These are phyloP conservation scores for Amanita rubescens DNA, from an alignment of 768 basidiomycete genomes.

Conservation along the genomic window DNA sequence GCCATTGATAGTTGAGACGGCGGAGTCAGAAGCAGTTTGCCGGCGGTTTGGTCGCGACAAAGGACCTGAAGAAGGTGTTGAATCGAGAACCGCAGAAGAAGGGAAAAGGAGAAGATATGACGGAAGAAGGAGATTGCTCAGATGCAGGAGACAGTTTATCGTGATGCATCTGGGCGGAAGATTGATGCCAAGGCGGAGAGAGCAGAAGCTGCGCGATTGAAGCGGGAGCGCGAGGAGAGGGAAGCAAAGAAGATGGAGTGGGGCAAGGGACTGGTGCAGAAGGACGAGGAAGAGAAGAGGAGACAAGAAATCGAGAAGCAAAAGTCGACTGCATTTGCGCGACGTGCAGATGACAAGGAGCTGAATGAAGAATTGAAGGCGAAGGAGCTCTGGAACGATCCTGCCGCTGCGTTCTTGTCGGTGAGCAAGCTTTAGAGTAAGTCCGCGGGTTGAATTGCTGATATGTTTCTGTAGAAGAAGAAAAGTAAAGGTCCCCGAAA, in stretches of 20 bases:
- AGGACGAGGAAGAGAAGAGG: slow-evolving; percentile 67
- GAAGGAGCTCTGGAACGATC: slow-evolving; percentile 91
- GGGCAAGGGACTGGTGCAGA: slow-evolving; percentile 93
- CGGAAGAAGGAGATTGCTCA: slow-evolving; percentile 49
- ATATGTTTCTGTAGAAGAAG: slow-evolving; percentile 50
- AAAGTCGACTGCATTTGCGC: slow-evolving; percentile 57
- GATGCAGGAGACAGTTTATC: slow-evolving; percentile 89
- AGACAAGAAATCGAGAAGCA: slow-evolving; percentile 63
- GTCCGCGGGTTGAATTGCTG: background rate
- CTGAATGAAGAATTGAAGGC: slow-evolving; percentile 81
- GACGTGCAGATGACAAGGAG: slow-evolving; percentile 75
- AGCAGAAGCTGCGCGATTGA: slow-evolving; percentile 77
- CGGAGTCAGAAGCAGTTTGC: slow-evolving; percentile 37
- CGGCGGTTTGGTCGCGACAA: slow-evolving; percentile 76
- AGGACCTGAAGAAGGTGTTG: slow-evolving; percentile 61
- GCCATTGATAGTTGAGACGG: slow-evolving; percentile 48
- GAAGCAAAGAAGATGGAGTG: slow-evolving; percentile 94
- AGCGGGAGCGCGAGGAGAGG: slow-evolving; percentile 77
- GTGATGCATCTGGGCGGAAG: slow-evolving; percentile 81
- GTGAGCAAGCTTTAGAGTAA: slow-evolving; percentile 34
- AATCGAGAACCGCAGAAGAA: background rate
- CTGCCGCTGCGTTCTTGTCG: slow-evolving; percentile 90
- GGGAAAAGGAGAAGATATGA: slow-evolving; percentile 25
- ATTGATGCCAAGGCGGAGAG: slow-evolving; percentile 82
- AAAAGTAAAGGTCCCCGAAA: slow-evolving; percentile 63